Evolutionary conservation across 2,329 filamentous ascomycete species (phyloP).

Genomic region (Aaosphaeria pasadenensis): DNA sequence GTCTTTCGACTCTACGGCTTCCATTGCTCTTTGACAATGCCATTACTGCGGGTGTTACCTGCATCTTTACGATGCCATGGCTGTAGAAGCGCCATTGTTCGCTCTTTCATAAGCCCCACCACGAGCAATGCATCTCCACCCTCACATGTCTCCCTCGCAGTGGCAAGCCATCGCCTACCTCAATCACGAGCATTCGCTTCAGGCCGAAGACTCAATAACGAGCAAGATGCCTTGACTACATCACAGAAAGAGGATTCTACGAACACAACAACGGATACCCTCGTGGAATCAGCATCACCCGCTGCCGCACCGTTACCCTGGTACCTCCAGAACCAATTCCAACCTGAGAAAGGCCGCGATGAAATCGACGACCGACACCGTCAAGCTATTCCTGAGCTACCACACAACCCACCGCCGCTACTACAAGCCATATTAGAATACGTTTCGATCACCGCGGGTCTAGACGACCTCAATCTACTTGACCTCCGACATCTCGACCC

Average conservation of each 20-base stretch:
- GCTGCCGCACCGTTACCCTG: constrained; percentile 57
- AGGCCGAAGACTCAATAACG: not conserved
- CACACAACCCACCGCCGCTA: constrained; percentile 67
- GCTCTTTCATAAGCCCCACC: not conserved
- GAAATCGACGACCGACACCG: constrained; percentile 33
- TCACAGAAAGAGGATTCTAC: too few species aligned
- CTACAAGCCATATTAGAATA: constrained; percentile 72
- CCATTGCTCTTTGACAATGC: not conserved
- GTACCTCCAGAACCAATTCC: constrained; percentile 75
- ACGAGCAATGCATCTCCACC: not conserved
- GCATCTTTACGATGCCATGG: not conserved
- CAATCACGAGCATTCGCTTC: not conserved
- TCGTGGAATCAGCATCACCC: constrained; percentile 2
- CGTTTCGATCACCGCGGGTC: constrained; percentile 77
- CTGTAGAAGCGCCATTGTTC: not conserved
- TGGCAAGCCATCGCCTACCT: not conserved
- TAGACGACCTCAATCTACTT: constrained; percentile 76
- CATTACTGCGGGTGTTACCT: not conserved
- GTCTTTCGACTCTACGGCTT: too few species aligned
- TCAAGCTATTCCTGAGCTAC: constrained; percentile 62
- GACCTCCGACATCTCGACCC: constrained; percentile 84
- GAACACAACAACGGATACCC: not conserved
- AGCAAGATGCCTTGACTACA: not conserved
- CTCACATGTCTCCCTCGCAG: too few species aligned
- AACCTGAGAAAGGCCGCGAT: constrained; percentile 25